phyloP scores from a whole-genome alignment of 1,284 basidiomycete genomes.

The Leccinum huronense region DNA sequence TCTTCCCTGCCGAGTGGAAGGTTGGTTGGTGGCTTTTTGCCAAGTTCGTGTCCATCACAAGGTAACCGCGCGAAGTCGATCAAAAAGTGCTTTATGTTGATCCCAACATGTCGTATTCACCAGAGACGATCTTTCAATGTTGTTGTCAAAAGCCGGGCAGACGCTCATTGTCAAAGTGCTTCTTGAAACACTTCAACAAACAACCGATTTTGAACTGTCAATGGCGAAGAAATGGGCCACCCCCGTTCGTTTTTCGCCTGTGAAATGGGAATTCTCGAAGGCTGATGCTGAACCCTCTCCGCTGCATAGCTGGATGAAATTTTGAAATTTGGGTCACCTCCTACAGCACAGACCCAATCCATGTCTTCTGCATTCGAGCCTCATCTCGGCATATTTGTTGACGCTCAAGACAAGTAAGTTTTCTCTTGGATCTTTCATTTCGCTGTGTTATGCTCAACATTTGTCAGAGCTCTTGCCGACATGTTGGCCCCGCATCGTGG shows the following conservation, averaged over 20 bases:
- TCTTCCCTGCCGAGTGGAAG: slow-evolving; percentile 83
- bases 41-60: slow-evolving; percentile 85
- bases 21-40: slow-evolving; percentile 78
- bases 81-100: not conserved
- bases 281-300: not conserved
- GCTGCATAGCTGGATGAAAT: slow-evolving; percentile 56
- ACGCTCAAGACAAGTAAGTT: slow-evolving; percentile 88
- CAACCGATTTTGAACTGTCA: slow-evolving; percentile 81
- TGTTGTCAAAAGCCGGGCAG: slow-evolving; percentile 69
- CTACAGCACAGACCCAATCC: slow-evolving; percentile 50
- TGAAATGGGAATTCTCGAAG: not conserved
- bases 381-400: slow-evolving; percentile 91
- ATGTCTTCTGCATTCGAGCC: slow-evolving; percentile 90
- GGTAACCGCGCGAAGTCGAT: slow-evolving; percentile 44
- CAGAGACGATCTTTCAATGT: slow-evolving; percentile 68
- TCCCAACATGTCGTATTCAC: slow-evolving; percentile 2
- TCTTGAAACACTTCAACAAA: slow-evolving; percentile 82
- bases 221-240: slow-evolving; percentile 79
- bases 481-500: slow-evolving; percentile 80
- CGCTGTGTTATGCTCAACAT: not conserved
- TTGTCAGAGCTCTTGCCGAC: slow-evolving; percentile 65
- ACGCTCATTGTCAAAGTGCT: slow-evolving; percentile 74
- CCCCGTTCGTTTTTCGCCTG: slow-evolving; percentile 50
- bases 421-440: not conserved
- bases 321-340: slow-evolving; percentile 50